These are phyloP conservation scores for Periconia sp. DNA, from an alignment of 2,329 filamentous ascomycete genomes.

Conservation along the genomic window DNA sequence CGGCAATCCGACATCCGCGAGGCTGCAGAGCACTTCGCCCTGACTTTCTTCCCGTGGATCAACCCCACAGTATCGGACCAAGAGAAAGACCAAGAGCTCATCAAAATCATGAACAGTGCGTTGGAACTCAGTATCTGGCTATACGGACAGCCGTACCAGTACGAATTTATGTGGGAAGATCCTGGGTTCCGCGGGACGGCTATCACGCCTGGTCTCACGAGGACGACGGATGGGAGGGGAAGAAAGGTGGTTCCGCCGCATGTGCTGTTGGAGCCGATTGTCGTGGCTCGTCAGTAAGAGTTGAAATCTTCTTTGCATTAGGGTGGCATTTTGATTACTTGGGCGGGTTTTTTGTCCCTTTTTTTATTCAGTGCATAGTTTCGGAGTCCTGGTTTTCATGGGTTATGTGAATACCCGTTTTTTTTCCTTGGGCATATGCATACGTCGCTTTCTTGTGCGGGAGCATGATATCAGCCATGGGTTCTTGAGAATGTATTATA, in stretches of 20 bases:
- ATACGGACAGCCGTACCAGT: slow-evolving; percentile 25
- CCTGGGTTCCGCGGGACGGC: slow-evolving; percentile 23
- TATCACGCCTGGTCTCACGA: slow-evolving; percentile 24
- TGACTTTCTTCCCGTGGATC: slow-evolving; percentile 40
- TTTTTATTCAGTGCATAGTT: background rate
- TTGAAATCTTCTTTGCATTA: background rate
- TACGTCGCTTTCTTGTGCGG: background rate
- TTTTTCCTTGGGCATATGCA: background rate
- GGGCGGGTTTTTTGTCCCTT: background rate
- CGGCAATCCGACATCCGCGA: slow-evolving; percentile 27
- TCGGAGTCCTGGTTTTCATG: background rate
- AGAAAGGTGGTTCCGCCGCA: slow-evolving; percentile 2
- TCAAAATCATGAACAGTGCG: slow-evolving; percentile 24
- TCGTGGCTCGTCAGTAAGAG: background rate
- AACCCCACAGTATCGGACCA: slow-evolving; percentile 28
- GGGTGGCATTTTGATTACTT: background rate
- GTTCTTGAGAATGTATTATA: background rate
- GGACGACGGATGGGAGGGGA: slow-evolving; percentile 9
- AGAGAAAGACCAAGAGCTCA: slow-evolving; percentile 32
- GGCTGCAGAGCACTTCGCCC: slow-evolving; percentile 37
- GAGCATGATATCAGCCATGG: background rate
- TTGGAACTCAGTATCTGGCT: slow-evolving; percentile 33
- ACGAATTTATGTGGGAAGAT: slow-evolving; percentile 30
- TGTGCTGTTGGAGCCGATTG: slow-evolving; percentile 7
- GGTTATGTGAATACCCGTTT: background rate